Conservation (phyloP, 1,139 yeast genomes). For the Kurtzmaniella quercitrusa region DNA sequence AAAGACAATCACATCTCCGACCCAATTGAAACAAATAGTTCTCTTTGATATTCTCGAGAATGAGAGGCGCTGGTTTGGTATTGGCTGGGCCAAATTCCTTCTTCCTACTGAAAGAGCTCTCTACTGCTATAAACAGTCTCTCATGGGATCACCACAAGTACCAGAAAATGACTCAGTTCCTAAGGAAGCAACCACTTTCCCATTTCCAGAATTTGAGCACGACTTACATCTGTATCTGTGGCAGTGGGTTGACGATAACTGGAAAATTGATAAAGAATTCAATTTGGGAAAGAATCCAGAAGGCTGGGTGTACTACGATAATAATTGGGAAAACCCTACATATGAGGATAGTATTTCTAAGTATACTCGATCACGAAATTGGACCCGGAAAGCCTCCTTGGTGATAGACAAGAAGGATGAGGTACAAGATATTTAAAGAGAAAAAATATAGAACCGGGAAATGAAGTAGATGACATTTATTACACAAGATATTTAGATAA, state of each 20-base stretch:
- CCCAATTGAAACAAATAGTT: constrained; percentile 42
- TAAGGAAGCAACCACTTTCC: constrained; percentile 21
- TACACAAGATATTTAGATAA: too few species aligned
- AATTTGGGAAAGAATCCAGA: constrained; percentile 30
- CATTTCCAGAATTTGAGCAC: constrained; percentile 45
- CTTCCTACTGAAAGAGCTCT: constrained; percentile 50
- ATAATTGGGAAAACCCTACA: constrained; percentile 44
- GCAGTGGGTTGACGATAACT: constrained; percentile 52
- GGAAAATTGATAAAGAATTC: constrained; percentile 43
- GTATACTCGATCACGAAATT: constrained; percentile 48
- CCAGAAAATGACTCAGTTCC: neutral
- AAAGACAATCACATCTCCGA: constrained; percentile 37
- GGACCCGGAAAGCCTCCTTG: constrained; percentile 47
- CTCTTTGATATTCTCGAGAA: constrained; percentile 51
- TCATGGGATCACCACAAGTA: constrained; percentile 27
- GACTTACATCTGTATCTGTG: constrained; percentile 42
- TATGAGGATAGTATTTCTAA: constrained; percentile 44
- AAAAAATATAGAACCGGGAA: too few species aligned
- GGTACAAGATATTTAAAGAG: constrained; percentile 16
- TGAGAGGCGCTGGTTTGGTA: constrained; percentile 58
- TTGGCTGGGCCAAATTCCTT: constrained; percentile 53
- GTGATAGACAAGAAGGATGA: constrained; percentile 38
- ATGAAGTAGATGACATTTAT: too few species aligned
- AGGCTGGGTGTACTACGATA: constrained; percentile 56
- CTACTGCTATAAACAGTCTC: constrained; percentile 43